Conservation (phyloP, 495 filamentous ascomycete genomes). For the Cairneyella variabilis region DNA sequence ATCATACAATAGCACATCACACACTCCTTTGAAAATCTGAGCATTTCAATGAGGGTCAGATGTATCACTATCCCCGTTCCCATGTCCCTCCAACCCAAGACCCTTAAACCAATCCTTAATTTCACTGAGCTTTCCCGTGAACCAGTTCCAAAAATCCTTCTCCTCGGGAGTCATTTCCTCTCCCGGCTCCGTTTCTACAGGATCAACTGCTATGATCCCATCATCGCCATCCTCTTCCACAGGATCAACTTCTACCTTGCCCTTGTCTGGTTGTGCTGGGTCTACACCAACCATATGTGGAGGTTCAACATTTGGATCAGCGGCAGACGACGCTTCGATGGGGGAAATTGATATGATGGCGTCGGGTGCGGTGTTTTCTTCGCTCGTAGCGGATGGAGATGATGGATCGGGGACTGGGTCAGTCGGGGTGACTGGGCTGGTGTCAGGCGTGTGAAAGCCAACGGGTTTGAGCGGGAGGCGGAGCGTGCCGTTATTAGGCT, state of each 20-base stretch:
- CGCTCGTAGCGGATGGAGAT: not conserved
- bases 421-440: slow-evolving; percentile 6
- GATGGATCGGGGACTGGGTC: slow-evolving; percentile 11
- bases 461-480: slow-evolving; percentile 58
- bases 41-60: no score
- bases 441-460: slow-evolving; percentile 21
- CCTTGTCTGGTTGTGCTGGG: no score
- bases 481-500: slow-evolving; percentile 83
- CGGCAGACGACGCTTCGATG: slow-evolving; percentile 20
- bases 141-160: not conserved
- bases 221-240: not conserved
- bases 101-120: not conserved
- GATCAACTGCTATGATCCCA: no score
- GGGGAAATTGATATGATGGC: slow-evolving; percentile 23
- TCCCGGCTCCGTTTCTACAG: no score
- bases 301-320: slow-evolving; percentile 18
- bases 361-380: slow-evolving; percentile 4
- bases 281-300: slow-evolving; percentile 18
- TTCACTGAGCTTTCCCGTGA: not conserved
- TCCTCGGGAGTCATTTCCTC: not conserved
- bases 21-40: no score
- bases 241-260: not conserved
- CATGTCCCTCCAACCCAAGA: not conserved
- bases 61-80: no score
- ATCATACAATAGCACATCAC: no score